Evolutionary conservation across 1,139 yeast genomes (phyloP), one percentile per base, ranked within the genome.

Genomic region (Yamadazyma membranifaciens): DNA sequence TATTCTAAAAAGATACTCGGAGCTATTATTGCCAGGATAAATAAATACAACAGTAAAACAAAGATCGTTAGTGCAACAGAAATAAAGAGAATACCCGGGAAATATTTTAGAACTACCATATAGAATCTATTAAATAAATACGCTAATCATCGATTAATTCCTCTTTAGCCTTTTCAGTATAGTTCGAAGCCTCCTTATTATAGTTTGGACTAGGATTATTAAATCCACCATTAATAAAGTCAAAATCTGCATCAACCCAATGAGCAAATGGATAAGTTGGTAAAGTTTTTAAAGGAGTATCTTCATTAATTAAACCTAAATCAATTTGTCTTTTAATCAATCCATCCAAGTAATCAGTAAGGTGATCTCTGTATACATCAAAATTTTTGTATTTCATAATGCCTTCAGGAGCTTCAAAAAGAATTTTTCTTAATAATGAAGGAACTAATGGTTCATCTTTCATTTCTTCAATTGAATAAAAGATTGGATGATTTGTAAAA

Each of bases 381-480:
- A 82, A 82, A 46, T 73, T 73, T 56, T 83, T 83, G 60, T 83
- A 83, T 55, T 79, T 75, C 52, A 79, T 60, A 44, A 83, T 83
- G 39, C 73, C 75, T 46, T 77, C 80, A 4, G 88, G 88, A 0
- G 80, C 88, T 56, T 83, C 87, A 47, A 64, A 76, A 29, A 83
- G 62, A 40, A 82, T 79, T 54, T 81, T 81, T 50, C 75, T 73
- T 39, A 83, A 56, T 40, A 83, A 65, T 1, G 86, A 78, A n/a
- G 89, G 89, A 27, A 83, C 69, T 61, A 79, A 58, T 7, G 89
- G 88, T 55, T 83, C 91, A 55, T 83, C 87, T 55, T 81, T 82
- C 88, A 83, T 82, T 54, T 83, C 89, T 20, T 81, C 88, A 42
- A 83, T 68, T 2, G 81, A 71, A 59, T 83, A 83, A 56, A 78